Evolutionary conservation across 768 basidiomycete genomes (phyloP).

Genomic region (Serendipita sp.): DNA sequence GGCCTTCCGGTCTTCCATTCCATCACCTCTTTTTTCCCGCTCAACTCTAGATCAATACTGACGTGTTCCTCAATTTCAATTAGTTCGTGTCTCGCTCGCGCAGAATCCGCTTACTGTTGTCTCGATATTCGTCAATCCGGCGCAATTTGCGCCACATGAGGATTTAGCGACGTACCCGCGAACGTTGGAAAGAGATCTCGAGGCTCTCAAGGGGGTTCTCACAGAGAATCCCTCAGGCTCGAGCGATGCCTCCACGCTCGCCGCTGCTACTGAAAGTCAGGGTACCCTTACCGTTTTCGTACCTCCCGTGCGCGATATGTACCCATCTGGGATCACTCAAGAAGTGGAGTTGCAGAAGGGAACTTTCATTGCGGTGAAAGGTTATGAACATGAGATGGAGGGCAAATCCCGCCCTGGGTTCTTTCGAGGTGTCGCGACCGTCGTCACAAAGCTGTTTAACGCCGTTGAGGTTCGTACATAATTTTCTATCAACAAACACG

Average conservation of each 20-base stretch:
- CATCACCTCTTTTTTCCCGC: neutral
- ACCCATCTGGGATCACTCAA: slow-evolving; percentile 81
- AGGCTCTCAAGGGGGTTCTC: slow-evolving; percentile 30
- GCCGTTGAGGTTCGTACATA: slow-evolving; percentile 53
- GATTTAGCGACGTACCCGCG: slow-evolving; percentile 85
- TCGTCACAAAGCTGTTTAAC: slow-evolving; percentile 92
- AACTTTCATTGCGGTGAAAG: slow-evolving; percentile 84
- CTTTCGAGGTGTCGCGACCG: slow-evolving; percentile 89
- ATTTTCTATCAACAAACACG: neutral
- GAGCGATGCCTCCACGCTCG: slow-evolving; percentile 8
- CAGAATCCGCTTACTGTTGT: slow-evolving; percentile 78
- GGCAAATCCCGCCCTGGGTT: slow-evolving; percentile 76
- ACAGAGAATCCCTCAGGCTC: slow-evolving; percentile 10
- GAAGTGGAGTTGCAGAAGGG: slow-evolving; percentile 61
- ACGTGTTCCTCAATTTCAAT: neutral
- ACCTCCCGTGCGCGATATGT: slow-evolving; percentile 72
- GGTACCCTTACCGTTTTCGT: slow-evolving; percentile 59
- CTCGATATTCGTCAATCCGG: slow-evolving; percentile 96
- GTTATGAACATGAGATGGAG: slow-evolving; percentile 86
- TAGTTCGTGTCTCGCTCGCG: slow-evolving; percentile 61
- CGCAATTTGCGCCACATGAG: slow-evolving; percentile 93
- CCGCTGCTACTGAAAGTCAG: slow-evolving; percentile 20
- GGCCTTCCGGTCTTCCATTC: too few relatives aligned
- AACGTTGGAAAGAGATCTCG: slow-evolving; percentile 62
- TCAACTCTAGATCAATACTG: neutral